phyloP scores from a whole-genome alignment of 371 early-diverging fungal genomes.

The Gilbertella persicaria region DNA sequence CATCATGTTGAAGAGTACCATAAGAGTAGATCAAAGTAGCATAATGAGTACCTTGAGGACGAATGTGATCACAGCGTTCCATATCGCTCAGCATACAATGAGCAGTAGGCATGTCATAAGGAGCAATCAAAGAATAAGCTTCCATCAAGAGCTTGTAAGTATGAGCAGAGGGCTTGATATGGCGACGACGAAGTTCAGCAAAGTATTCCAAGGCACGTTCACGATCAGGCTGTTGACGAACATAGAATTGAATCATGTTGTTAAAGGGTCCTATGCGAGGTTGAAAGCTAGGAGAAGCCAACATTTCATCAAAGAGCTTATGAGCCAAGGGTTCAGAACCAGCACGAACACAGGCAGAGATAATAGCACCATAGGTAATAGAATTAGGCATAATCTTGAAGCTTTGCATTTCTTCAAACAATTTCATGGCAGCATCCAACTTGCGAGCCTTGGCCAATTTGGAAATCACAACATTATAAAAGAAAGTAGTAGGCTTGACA shows the following conservation, averaged over 20 bases:
- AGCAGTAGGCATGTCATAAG: constrained; percentile 66
- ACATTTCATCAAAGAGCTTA: constrained; percentile 56
- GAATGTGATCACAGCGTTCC: constrained; percentile 43
- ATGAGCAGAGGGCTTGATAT: constrained; percentile 60
- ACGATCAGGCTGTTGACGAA: constrained; percentile 61
- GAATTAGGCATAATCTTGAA: constrained; percentile 54
- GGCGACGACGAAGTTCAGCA: constrained; percentile 48
- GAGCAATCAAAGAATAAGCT: constrained; percentile 58
- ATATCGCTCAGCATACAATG: constrained; percentile 55
- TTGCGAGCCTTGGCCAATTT: constrained; percentile 69
- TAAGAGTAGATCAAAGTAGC: constrained; percentile 65
- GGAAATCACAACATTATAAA: constrained; percentile 68
- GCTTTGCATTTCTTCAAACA: constrained; percentile 64
- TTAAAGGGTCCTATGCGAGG: constrained; percentile 63
- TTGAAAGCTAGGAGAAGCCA: constrained; percentile 50
- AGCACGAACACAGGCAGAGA: constrained; percentile 65
- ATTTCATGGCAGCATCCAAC: constrained; percentile 53
- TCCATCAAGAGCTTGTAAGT: constrained; percentile 67
- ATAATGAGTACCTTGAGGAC: constrained; percentile 60
- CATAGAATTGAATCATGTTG: constrained; percentile 70
- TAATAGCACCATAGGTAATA: constrained; percentile 65
- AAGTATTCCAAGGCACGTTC: constrained; percentile 56
- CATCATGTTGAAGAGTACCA: constrained; percentile 58
- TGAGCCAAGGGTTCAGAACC: constrained; percentile 57
- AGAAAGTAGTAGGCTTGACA: constrained; percentile 63